These are phyloP conservation scores for Kodamaea kaohsiungensis DNA, from an alignment of 805 yeast genomes.

Conservation along the genomic window DNA sequence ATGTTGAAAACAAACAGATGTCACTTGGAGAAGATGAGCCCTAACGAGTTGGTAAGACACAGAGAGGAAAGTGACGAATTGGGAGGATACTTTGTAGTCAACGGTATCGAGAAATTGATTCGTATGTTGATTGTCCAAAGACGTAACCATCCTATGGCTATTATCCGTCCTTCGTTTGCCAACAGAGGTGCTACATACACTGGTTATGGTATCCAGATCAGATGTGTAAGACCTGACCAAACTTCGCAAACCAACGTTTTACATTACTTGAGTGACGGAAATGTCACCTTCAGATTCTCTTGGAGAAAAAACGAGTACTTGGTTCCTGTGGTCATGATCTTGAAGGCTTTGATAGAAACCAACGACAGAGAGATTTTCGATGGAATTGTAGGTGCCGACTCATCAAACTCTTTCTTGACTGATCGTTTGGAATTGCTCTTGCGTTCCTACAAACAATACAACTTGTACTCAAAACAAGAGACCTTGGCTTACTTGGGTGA, in stretches of 20 bases:
- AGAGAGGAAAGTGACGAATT: constrained; percentile 94
- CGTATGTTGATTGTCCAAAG: constrained; percentile 98
- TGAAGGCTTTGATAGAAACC: constrained; percentile 87
- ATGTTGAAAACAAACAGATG: constrained; percentile 93
- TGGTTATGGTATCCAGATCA: constrained; percentile 87
- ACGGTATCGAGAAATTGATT: constrained; percentile 94
- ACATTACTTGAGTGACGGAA: constrained; percentile 94
- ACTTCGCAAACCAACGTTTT: constrained; percentile 97
- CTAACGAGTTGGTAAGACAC: constrained; percentile 70
- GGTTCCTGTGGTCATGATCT: constrained; percentile 88
- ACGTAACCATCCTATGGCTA: constrained; percentile 97
- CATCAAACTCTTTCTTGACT: constrained; percentile 86
- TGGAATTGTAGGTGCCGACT: constrained; percentile 90
- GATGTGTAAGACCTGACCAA: constrained; percentile 95
- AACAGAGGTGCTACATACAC: constrained; percentile 93
- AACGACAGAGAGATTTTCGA: constrained; percentile 95
- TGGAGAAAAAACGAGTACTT: constrained; percentile 97
- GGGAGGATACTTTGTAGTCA: constrained; percentile 95
- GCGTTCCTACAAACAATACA: constrained; percentile 83
- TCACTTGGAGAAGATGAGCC: constrained; percentile 81
- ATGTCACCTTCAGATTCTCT: constrained; percentile 92
- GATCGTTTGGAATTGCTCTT: constrained; percentile 95
- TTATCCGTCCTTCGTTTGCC: constrained; percentile 89
- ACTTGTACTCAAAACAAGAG: constrained; percentile 76
- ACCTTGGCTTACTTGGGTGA: constrained; percentile 95